Conservation (phyloP, 1,139 yeast species). For the Waltiozyma sp. region DNA sequence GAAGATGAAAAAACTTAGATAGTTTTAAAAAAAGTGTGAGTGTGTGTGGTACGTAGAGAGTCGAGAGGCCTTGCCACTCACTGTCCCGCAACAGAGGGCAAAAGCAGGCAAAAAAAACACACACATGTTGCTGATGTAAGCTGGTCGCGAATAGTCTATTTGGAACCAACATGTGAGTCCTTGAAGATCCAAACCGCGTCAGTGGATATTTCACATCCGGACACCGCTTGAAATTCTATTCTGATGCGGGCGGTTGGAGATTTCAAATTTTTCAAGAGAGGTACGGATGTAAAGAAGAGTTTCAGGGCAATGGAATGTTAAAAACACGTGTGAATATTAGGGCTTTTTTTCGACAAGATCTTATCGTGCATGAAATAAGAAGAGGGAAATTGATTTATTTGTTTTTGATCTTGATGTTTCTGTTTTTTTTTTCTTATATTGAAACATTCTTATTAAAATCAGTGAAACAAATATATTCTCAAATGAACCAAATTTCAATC, state of each 20-base stretch:
- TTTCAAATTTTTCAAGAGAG: neutral
- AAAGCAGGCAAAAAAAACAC: neutral
- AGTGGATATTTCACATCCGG: neutral
- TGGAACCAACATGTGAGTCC: neutral
- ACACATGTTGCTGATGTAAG: neutral
- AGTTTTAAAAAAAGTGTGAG: neutral
- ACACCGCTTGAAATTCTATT: neutral
- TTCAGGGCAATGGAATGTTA: too few species aligned
- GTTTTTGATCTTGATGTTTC: too few species aligned
- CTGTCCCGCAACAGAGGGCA: neutral
- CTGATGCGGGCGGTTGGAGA: too few species aligned
- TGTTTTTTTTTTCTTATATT: too few species aligned
- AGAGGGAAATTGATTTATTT: too few species aligned
- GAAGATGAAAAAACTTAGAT: neutral
- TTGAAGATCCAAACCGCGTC: too few species aligned
- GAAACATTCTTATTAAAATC: too few species aligned
- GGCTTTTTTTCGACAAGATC: constrained; percentile 1
- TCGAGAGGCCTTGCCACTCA: neutral
- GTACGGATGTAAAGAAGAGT: neutral
- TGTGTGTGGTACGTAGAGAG: neutral
- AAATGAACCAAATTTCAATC: constrained; percentile 7
- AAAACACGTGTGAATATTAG: constrained; percentile 2
- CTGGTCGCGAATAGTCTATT: neutral
- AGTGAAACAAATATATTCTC: too few species aligned
- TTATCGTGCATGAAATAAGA: neutral